Conservation (phyloP, 208 protist genomes). For the Leishmania martiniquensis region DNA sequence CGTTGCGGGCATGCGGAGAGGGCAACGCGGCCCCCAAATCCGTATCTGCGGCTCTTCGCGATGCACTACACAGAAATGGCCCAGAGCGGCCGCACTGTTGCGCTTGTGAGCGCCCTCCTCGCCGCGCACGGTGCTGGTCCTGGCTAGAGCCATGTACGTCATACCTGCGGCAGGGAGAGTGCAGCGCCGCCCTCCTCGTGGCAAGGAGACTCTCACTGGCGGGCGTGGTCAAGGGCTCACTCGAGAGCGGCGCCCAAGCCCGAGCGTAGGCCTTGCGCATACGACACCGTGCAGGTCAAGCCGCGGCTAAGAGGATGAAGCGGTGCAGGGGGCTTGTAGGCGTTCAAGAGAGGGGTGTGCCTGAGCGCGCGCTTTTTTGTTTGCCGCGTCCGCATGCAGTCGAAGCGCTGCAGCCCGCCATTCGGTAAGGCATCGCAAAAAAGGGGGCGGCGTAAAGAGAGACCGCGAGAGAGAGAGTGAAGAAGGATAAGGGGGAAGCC, state of each 20-base stretch:
- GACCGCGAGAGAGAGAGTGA: neutral
- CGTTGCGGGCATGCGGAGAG: neutral
- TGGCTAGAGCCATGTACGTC: neutral
- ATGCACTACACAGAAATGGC: neutral
- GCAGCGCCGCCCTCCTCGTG: neutral
- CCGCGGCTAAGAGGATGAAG: neutral
- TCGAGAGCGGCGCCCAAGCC: neutral
- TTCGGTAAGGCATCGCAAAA: too few relatives aligned
- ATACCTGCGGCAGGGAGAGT: neutral
- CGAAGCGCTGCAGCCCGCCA: too few relatives aligned
- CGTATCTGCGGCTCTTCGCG: too few relatives aligned
- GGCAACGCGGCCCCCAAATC: neutral
- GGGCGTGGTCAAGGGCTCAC: neutral
- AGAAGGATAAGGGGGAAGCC: neutral
- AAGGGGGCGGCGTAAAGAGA: neutral
- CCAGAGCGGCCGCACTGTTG: neutral
- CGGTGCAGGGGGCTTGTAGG: neutral
- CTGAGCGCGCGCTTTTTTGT: too few relatives aligned
- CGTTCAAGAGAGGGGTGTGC: neutral
- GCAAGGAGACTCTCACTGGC: neutral
- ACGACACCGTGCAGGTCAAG: neutral
- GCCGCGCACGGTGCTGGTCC: neutral
- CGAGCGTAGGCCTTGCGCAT: neutral
- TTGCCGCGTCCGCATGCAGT: too few relatives aligned
- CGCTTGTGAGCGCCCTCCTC: neutral